Evolutionary conservation across 495 filamentous ascomycete species (phyloP).

Genomic region (Xylona heveae): DNA sequence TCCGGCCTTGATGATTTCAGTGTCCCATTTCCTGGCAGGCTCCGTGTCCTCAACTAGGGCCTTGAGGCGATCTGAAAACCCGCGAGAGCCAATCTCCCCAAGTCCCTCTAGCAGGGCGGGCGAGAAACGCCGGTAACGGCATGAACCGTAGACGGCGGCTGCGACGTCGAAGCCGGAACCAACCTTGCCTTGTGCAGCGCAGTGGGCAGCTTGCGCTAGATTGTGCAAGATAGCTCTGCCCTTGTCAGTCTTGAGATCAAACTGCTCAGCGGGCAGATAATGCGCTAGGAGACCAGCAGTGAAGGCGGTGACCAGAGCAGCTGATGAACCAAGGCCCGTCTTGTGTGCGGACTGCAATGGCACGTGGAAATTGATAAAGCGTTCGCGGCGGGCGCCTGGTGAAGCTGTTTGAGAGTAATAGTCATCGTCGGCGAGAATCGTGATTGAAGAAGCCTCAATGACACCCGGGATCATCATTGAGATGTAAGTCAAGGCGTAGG

Average conservation of each 20-base stretch:
- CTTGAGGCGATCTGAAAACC: slow-evolving; percentile 44
- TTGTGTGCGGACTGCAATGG: slow-evolving; percentile 69
- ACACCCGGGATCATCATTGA: slow-evolving; percentile 29
- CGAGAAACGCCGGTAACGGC: slow-evolving; percentile 77
- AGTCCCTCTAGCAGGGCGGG: slow-evolving; percentile 45
- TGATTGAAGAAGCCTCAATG: slow-evolving; percentile 49
- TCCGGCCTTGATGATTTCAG: slow-evolving; percentile 39
- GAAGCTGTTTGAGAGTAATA: slow-evolving; percentile 68
- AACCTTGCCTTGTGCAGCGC: slow-evolving; percentile 89
- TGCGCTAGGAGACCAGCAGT: slow-evolving; percentile 62
- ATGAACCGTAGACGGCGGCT: slow-evolving; percentile 74
- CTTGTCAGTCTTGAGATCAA: slow-evolving; percentile 18
- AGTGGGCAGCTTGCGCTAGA: slow-evolving; percentile 80
- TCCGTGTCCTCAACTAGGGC: slow-evolving; percentile 38
- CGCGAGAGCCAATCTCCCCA: slow-evolving; percentile 35
- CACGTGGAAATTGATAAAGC: slow-evolving; percentile 61
- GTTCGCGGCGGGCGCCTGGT: slow-evolving; percentile 15
- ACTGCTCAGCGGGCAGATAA: slow-evolving; percentile 42
- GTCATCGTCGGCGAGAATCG: slow-evolving; percentile 83
- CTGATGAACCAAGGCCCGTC: slow-evolving; percentile 89
- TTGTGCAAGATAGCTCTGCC: slow-evolving; percentile 47
- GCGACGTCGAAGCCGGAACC: slow-evolving; percentile 96
- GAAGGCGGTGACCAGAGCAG: slow-evolving; percentile 81
- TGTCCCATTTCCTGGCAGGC: slow-evolving; percentile 45
- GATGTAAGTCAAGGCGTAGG: slow-evolving; percentile 73